A percentile compares a stretch with the other conserved stretches of the same genome.
These are phyloP conservation scores for Globisporangium alternatum DNA, from an alignment of 352 stramenopile genomes.

Conservation along the genomic window DNA sequence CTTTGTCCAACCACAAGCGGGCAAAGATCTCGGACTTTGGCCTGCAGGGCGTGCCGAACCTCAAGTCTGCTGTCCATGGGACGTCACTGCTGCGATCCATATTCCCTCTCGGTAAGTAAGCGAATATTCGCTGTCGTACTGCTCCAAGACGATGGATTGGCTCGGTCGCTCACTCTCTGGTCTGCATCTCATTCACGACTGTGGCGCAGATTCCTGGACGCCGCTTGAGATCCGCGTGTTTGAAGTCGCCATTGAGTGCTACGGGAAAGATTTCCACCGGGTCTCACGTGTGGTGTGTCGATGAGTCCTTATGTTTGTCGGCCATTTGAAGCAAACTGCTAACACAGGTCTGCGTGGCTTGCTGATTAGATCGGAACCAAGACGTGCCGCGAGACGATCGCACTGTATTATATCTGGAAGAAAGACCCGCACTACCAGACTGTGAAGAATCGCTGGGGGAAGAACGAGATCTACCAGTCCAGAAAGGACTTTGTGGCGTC, in stretches of 20 bases:
- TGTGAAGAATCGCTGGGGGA: conserved; percentile 77
- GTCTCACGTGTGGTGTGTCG: conserved; percentile 65
- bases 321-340: too few species aligned
- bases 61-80: conserved; percentile 51
- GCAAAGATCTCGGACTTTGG: conserved; percentile 51
- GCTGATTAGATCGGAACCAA: conserved; percentile 63
- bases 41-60: conserved; percentile 40
- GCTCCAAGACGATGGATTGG: neutral
- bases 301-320: neutral
- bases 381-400: conserved; percentile 65
- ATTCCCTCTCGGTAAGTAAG: conserved; percentile 8
- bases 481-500: conserved; percentile 26
- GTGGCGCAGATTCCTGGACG: conserved; percentile 63
- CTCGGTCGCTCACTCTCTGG: neutral
- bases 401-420: conserved; percentile 89
- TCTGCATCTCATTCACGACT: conserved; percentile 12
- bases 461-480: conserved; percentile 25
- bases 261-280: conserved; percentile 79
- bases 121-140: neutral
- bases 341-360: neutral
- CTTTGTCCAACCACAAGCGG: conserved; percentile 44
- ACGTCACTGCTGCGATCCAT: conserved; percentile 42
- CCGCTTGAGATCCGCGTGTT: conserved; percentile 81
- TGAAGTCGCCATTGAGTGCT: conserved; percentile 80
- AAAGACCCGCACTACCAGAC: conserved; percentile 82